Evolutionary conservation across 1,284 basidiomycete species (phyloP).

Genomic region (Pseudozyma tsukubaensis): DNA sequence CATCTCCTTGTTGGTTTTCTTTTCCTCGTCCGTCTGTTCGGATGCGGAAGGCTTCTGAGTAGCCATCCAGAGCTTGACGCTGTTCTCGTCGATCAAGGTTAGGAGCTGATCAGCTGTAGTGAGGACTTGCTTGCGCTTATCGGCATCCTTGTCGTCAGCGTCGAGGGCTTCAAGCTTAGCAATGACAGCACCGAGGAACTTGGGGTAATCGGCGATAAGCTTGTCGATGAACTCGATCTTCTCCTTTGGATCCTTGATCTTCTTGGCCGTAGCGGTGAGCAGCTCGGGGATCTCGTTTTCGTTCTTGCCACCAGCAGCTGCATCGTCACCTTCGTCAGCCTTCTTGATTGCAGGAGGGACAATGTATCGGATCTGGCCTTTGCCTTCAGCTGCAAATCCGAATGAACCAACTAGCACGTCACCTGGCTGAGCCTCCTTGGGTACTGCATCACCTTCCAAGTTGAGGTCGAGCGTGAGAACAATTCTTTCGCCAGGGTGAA

Average conservation of each 20-base stretch:
- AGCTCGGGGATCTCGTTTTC: conserved; percentile 62
- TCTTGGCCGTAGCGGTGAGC: conserved; percentile 62
- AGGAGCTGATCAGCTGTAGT: conserved; percentile 59
- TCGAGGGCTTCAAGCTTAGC: conserved; percentile 61
- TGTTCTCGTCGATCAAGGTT: conserved; percentile 56
- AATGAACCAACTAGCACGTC: conserved; percentile 67
- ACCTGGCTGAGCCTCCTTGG: conserved; percentile 65
- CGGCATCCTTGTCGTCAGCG: conserved; percentile 38
- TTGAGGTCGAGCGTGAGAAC: conserved; percentile 63
- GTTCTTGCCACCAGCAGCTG: conserved; percentile 40
- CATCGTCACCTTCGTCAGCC: conserved; percentile 30
- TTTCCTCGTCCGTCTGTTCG: conserved; percentile 64
- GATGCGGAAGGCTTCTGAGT: conserved; percentile 54
- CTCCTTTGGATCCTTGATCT: conserved; percentile 65
- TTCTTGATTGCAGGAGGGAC: conserved; percentile 64
- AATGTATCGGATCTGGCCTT: conserved; percentile 61
- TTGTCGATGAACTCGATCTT: conserved; percentile 62
- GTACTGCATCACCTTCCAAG: conserved; percentile 64
- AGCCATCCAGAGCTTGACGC: conserved; percentile 61
- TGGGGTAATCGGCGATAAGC: conserved; percentile 63
- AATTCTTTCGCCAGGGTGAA: conserved; percentile 64
- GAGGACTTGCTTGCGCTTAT: conserved; percentile 45
- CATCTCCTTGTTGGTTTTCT: conserved; percentile 59
- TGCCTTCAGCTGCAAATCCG: conserved; percentile 57
- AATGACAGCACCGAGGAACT: conserved; percentile 61